These are phyloP conservation scores for Huntiella bhutanensis DNA, from an alignment of 2,329 filamentous ascomycete species.

Conservation along the genomic window DNA sequence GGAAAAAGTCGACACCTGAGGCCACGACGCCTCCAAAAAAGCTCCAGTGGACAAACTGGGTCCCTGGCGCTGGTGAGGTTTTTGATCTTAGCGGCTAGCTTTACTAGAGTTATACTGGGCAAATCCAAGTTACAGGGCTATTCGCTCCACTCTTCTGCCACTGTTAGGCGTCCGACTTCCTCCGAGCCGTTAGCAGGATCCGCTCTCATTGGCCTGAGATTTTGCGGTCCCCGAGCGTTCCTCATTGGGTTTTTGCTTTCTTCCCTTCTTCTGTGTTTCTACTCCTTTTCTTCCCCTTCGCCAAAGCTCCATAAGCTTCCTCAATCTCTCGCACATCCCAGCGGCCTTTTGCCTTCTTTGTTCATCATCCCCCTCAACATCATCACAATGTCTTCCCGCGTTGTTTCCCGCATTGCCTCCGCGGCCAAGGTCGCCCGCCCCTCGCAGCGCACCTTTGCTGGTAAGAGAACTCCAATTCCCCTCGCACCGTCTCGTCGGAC, in stretches of 20 bases:
- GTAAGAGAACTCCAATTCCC: conserved; percentile 11
- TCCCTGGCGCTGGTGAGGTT: neutral
- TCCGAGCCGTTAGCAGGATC: conserved; percentile 11
- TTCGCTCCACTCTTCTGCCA: conserved; percentile 12
- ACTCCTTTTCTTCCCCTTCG: conserved; percentile 13
- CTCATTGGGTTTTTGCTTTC: conserved; percentile 12
- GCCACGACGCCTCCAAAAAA: conserved; percentile 8
- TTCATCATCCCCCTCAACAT: conserved; percentile 12
- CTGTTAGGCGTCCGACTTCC: conserved; percentile 12
- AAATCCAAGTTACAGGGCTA: conserved; percentile 2
- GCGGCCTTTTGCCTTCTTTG: conserved; percentile 12
- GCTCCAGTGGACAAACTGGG: neutral
- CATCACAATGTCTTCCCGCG: conserved; percentile 12
- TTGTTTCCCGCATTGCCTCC: conserved; percentile 13
- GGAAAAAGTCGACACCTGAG: conserved; percentile 10
- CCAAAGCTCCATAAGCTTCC: conserved; percentile 12
- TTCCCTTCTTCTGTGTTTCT: conserved; percentile 11
- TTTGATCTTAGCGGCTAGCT: too few species aligned
- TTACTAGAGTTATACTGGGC: neutral
- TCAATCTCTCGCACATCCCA: conserved; percentile 13
- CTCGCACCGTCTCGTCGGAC: conserved; percentile 9
- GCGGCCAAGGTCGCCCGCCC: conserved; percentile 12
- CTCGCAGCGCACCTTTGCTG: conserved; percentile 12
- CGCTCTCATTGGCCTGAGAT: conserved; percentile 12
- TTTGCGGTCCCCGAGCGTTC: conserved; percentile 13